A percentile compares a stretch with the other conserved stretches of the same genome.
phyloP scores from a whole-genome alignment of 345 rosid genomes.

The Aquilaria sinensis region DNA sequence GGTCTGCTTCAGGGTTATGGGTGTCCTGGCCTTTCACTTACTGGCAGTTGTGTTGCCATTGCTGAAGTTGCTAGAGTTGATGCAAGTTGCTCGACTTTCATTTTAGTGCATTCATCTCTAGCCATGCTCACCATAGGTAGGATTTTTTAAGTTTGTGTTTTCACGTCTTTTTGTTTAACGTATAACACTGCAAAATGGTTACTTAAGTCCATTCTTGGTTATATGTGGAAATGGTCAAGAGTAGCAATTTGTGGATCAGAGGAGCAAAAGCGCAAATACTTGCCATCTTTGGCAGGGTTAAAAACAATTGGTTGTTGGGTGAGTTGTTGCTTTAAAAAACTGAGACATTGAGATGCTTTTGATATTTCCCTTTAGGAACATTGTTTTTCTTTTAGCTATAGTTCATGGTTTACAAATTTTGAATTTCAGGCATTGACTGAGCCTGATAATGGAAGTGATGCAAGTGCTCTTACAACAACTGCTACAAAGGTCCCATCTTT shows the following conservation, averaged over 20 bases:
- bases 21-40: constrained; percentile 82
- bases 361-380: constrained; percentile 3
- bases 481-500: constrained; percentile 67
- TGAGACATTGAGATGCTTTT: not conserved
- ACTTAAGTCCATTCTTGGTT: constrained; percentile 6
- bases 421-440: constrained; percentile 78
- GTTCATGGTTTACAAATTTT: constrained; percentile 1
- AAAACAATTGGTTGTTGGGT: constrained; percentile 85
- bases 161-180: too few relatives aligned
- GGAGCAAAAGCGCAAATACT: constrained; percentile 74
- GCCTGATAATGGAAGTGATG: constrained; percentile 96
- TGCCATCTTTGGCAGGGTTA: constrained; percentile 77
- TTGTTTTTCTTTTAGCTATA: not conserved
- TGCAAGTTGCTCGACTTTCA: constrained; percentile 88
- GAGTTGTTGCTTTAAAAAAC: constrained; percentile 20
- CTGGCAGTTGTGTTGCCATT: constrained; percentile 53
- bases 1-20: constrained; percentile 68
- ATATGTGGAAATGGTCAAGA: constrained; percentile 24
- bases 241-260: constrained; percentile 92
- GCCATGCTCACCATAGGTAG: constrained; percentile 97
- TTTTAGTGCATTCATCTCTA: constrained; percentile 82
- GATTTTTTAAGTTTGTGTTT: constrained; percentile 2
- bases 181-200: not conserved
- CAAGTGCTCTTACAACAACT: constrained; percentile 69
- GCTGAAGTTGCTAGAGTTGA: constrained; percentile 97